Evolutionary conservation across 495 filamentous ascomycete species (phyloP).

Genomic region (Penicillium turbatum): DNA sequence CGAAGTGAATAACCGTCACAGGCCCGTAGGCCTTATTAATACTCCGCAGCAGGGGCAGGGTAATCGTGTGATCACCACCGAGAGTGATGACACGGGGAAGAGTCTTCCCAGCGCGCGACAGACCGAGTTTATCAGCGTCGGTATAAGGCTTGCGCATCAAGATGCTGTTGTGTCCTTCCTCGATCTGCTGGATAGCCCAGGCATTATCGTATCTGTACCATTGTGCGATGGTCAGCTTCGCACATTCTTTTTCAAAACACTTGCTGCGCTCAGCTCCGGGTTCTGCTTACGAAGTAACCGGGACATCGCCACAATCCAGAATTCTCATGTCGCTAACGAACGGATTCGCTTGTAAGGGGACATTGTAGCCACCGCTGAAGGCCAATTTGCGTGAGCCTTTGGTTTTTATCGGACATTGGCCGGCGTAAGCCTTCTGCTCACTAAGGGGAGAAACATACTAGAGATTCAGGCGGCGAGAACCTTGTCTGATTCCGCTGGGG

Average conservation of each 20-base stretch:
- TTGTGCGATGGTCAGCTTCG: background rate
- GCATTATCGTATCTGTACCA: constrained; percentile 57
- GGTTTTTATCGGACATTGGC: no score
- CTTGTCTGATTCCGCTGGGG: constrained; percentile 75
- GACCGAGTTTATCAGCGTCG: constrained; percentile 43
- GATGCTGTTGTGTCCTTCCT: constrained; percentile 56
- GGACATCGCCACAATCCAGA: constrained; percentile 74
- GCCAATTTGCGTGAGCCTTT: constrained; percentile 32
- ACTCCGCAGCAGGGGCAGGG: constrained; percentile 57
- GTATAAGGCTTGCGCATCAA: constrained; percentile 50
- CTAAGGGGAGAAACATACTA: constrained; percentile 47
- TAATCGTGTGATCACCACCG: constrained; percentile 64
- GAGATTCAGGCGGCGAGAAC: constrained; percentile 65
- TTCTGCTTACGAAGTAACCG: constrained; percentile 56
- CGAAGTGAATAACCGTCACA: constrained; percentile 69
- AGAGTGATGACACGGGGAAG: constrained; percentile 62
- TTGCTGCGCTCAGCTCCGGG: background rate
- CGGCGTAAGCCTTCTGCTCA: constrained; percentile 40
- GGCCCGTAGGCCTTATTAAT: constrained; percentile 63
- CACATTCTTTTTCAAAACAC: background rate
- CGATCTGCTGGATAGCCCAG: constrained; percentile 70
- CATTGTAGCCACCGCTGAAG: constrained; percentile 61
- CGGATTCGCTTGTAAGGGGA: constrained; percentile 55
- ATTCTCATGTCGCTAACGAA: constrained; percentile 63
- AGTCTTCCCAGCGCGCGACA: constrained; percentile 53